These are phyloP conservation scores for Eutrema heterophyllum DNA, from an alignment of 345 rosid species.

Conservation along the genomic window DNA sequence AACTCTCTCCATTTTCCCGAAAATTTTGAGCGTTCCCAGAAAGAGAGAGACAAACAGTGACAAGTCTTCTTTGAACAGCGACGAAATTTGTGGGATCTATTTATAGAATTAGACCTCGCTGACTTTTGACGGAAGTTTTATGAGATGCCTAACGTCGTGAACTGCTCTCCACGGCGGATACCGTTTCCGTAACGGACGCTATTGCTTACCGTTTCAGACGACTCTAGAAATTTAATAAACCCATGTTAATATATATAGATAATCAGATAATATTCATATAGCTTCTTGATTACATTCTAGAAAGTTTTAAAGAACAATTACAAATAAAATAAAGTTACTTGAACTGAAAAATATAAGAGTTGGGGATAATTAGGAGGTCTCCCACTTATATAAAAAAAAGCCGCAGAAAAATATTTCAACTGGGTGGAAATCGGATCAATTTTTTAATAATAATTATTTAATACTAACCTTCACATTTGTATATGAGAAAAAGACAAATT, in stretches of 20 bases:
- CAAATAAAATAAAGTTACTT: no score
- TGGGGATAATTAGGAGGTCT: no score
- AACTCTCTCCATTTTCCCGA: background rate
- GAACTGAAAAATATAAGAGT: no score
- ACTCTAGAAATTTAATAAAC: background rate
- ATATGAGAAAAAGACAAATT: no score
- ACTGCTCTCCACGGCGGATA: slow-evolving; percentile 2
- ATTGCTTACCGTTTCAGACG: slow-evolving; percentile 9
- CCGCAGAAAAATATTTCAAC: no score
- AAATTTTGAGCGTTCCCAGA: background rate
- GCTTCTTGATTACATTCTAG: no score
- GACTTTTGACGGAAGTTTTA: slow-evolving; percentile 19
- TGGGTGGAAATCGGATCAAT: no score
- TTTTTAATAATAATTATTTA: no score
- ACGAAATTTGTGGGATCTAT: background rate
- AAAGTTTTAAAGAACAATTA: no score
- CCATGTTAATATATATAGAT: background rate
- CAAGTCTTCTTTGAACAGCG: slow-evolving; percentile 28
- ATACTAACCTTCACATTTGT: no score
- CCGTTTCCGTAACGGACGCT: slow-evolving; percentile 25
- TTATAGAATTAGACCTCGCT: slow-evolving; percentile 12
- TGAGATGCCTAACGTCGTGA: slow-evolving; percentile 22
- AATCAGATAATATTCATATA: no score
- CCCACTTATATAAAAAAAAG: no score
- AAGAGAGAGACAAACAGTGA: slow-evolving; percentile 7